Evolutionary conservation across 176 grass and related monocot species (phyloP), one percentile per base, ranked within the genome.

Genomic region (Cymbopogon citratus): DNA sequence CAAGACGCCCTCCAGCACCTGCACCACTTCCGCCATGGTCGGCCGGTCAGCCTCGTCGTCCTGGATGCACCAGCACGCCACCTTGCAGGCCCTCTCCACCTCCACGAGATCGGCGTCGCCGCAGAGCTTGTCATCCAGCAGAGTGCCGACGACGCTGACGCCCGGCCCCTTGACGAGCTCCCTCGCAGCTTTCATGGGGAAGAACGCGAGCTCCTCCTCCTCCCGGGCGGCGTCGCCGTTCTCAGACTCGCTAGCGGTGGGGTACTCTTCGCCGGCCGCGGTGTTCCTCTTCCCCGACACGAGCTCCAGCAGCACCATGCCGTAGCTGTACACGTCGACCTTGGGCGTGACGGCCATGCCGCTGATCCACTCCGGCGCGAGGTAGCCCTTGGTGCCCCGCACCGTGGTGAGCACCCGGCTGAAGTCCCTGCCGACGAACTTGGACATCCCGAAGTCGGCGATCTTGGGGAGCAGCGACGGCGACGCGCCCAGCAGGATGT

Each of bases 41-140:
- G 86, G 86, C 68, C 90, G 75, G 19, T 28, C 51, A 3, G 1
- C 83, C 25, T 91, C 86, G 3, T 75, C 85, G 24, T 91, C 86
- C 49, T 91, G 90, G 76, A 91, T 88, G 74, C 90, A 88, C 90
- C 90, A 91, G 33, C 48, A 91, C 1, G 86, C 86, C 4, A 80
- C 48, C 54, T 85, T 91, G 75, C 86, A 91, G 7, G 75, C 78
- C 14, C 74, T 85, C 46, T 85, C 86, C 2, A 91, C 56, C 67
- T 85, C 86, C 75, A 75, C 25, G 0, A 74, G 14, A 19, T 85
- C 15, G 0, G 81, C 85, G 0, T 79, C 73, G 0, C 77, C 85
- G 0, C 6, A 11, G 23, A 91, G 35, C 62, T n/a, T 74, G 1
- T 57, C 66, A 45, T 88, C 89, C 14, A 88, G 29, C 82, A 91